Evolutionary conservation across 2,329 filamentous ascomycete species (phyloP), one percentile per base, ranked within the genome.

Genomic region (Thelonectria rubi): DNA sequence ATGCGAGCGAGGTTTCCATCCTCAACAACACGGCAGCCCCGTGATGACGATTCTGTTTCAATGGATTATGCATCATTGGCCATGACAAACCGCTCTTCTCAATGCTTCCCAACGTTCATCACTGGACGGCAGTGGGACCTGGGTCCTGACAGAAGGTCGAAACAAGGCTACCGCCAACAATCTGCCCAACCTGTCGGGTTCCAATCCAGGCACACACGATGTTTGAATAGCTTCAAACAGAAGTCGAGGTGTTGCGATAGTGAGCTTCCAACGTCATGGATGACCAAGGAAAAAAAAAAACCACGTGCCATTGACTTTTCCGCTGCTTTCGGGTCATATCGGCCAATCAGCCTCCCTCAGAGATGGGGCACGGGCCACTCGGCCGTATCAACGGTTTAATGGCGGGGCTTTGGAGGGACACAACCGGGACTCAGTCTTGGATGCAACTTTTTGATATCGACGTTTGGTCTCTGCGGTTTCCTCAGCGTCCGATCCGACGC

Each of bases 311-410:
- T 18, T 42, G 26, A 30, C 26, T n/a, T 10, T 5, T 52, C 43
- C 43, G 34, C 51, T 54, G 61, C 11, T 8, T 8, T 18, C 7
- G 40, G 40, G 15, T 17, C 6, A 17, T 42, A 17, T 37, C 17
- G 45, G 53, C 68, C 68, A 70, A 70, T 70, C 68, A 70, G 53
- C 26, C 26, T 32, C 34, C 47, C 34, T n/a, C 30, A 14, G 46
- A n/a, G 45, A 21, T 46, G 46, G 63, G 58, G 65, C 68, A 66
- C 55, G 55, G 58, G 60, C 64, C 65, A 61, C 57, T 62, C 52
- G 58, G 45, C 54, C 60, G 64, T 55, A 53, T 47, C 60, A 62
- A 65, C 58, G 55, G 60, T 24, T 40, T 60, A 21, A 37, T 60
- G 66, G 68, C 66, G 64, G 62, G 56, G 62, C 61, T 39, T 24